These are phyloP conservation scores for Rubia balearica DNA, from an alignment of 305 asterid genomes.

Conservation along the genomic window DNA sequence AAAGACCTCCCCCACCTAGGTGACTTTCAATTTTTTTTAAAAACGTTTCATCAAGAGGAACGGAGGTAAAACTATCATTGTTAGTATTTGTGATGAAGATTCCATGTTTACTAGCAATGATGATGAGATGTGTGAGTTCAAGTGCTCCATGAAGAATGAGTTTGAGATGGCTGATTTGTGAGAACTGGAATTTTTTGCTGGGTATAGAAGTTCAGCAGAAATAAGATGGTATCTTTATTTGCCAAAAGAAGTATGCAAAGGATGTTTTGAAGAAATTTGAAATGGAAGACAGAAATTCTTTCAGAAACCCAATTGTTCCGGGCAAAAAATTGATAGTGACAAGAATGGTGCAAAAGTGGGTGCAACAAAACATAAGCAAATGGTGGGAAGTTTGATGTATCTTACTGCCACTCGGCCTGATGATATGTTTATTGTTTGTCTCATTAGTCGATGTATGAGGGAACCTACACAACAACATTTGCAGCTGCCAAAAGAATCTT, in stretches of 20 bases:
- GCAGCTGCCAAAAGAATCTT: neutral
- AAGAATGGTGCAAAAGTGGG: neutral
- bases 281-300: neutral
- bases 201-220: neutral
- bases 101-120: neutral
- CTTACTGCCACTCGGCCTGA: neutral
- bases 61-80: neutral
- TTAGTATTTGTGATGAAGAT: neutral
- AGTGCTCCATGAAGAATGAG: neutral
- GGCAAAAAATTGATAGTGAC: neutral
- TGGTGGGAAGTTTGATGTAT: neutral
- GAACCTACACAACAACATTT: neutral
- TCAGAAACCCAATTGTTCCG: neutral
- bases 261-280: neutral
- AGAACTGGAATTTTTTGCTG: neutral
- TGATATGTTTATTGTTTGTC: neutral
- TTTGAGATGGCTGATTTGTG: neutral
- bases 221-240: neutral
- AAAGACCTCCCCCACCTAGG: too few species aligned
- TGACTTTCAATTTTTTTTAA: too few species aligned
- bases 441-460: neutral
- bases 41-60: neutral
- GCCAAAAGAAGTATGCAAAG: neutral
- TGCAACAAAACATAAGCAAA: neutral
- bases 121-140: neutral